Evolutionary conservation across 768 basidiomycete genomes (phyloP), one percentile per base, ranked within the genome.

Genomic region (Cyclocybe cylindracea): DNA sequence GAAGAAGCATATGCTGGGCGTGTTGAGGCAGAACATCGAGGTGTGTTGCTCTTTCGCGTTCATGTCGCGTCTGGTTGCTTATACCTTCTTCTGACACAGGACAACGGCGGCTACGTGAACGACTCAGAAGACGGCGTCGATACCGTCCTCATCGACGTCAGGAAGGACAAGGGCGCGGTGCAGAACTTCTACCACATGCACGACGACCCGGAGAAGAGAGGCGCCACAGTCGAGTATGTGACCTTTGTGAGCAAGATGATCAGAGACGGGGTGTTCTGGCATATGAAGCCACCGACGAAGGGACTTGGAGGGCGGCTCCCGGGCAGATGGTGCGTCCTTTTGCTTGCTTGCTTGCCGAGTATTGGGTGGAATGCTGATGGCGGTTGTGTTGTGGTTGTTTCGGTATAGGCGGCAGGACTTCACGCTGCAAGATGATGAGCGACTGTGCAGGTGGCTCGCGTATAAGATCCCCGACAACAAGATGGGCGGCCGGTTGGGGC

Each of bases 401-500:
- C 33, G 36, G 50, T 10, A 34, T 41, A 55, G 63, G 7, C 70
- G 71, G 18, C 56, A 32, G 2, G 41, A 49, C 35, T 81, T 70
- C 43, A 76, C 77, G 0, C 8, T 37, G 5, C 64, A 70, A 10
- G 78, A 82, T 32, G 76, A 77, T 31, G 42, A 66, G 3, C 48
- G 70, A 6, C 53, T 81, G n/a, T 67, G 63, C 29, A 44, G 59
- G 10, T 78, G 70, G 39, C 47, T 79, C 4, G 74, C 78, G 7
- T 54, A 54, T 18, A 51, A 50, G 13, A 62, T 74, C 5, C 78
- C 77, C 10, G 53, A 73, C n/a, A 53, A 59, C 35, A 50, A 45
- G 0, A 52, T 59, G 14, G 78, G 78, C 2, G 79, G 79, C 11
- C 70, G 78, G n/a, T 38, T 42, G 1, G 76, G 76, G 1, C 44